These are phyloP conservation scores for Lipomyces orientalis DNA, from an alignment of 805 yeast genomes.

Conservation along the genomic window DNA sequence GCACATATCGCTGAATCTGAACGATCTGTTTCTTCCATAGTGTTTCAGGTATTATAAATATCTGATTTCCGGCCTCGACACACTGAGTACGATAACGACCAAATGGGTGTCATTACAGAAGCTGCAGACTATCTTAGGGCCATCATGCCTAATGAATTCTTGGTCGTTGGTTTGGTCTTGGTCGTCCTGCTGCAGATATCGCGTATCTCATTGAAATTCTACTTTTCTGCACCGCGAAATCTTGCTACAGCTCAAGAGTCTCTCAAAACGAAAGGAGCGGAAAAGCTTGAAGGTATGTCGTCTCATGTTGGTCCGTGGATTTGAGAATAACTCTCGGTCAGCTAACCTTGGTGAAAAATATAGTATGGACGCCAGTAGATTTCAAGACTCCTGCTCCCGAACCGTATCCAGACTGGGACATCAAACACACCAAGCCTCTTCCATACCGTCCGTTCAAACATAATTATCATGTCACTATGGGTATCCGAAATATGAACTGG, in stretches of 20 bases:
- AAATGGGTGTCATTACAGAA: neutral
- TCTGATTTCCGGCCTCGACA: neutral
- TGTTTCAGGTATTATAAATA: neutral
- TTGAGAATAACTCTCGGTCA: neutral
- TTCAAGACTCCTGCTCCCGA: slow-evolving; percentile 58
- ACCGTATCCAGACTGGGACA: slow-evolving; percentile 57
- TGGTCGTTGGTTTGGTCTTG: neutral
- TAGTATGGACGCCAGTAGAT: slow-evolving; percentile 58
- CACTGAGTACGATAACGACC: neutral
- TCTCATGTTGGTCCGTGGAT: no score
- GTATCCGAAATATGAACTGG: slow-evolving; percentile 66
- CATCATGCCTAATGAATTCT: neutral
- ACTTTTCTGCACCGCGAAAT: neutral
- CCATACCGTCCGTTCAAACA: slow-evolving; percentile 74
- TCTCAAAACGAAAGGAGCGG: neutral
- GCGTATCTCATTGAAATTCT: neutral
- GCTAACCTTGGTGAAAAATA: slow-evolving; percentile 36
- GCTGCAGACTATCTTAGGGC: neutral
- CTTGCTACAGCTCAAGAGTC: neutral
- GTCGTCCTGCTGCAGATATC: neutral
- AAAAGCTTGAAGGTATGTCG: neutral
- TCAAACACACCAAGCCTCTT: slow-evolving; percentile 56
- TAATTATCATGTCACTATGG: slow-evolving; percentile 70
- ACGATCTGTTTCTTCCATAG: neutral
- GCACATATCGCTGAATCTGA: neutral